Percentiles rank a stretch among this genome's conserved stretches.
These are phyloP conservation scores for Citrus mangshanensis DNA, from an alignment of 345 rosid genomes.

Conservation along the genomic window DNA sequence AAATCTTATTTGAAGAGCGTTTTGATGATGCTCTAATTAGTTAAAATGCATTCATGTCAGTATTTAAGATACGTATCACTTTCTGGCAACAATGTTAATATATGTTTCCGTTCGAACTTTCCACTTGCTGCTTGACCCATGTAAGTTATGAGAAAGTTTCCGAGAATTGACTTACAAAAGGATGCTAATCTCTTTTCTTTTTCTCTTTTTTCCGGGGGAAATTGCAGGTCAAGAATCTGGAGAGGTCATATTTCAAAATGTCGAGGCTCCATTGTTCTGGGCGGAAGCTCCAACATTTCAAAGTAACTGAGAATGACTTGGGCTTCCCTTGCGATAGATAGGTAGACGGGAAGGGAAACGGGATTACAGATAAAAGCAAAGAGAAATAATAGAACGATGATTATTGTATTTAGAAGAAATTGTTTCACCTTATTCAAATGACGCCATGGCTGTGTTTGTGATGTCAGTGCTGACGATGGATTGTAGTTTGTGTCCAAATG, in stretches of 20 bases:
- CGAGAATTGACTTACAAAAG: too few relatives aligned
- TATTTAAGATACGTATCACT: too few relatives aligned
- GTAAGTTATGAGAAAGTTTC: too few relatives aligned
- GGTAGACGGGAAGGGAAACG: conserved; percentile 18
- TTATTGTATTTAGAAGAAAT: not conserved
- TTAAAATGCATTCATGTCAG: too few relatives aligned
- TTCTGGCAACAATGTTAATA: too few relatives aligned
- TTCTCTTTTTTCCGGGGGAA: too few relatives aligned
- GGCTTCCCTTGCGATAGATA: conserved; percentile 70
- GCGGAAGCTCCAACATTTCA: conserved; percentile 74
- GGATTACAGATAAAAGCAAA: conserved; percentile 37
- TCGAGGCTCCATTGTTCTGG: conserved; percentile 83
- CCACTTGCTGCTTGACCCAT: too few relatives aligned
- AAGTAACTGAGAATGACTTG: conserved; percentile 68
- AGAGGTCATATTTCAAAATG: conserved; percentile 89
- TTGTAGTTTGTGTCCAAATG: not conserved
- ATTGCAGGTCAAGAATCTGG: conserved; percentile 84
- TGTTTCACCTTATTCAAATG: conserved; percentile 11
- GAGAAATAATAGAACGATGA: conserved; percentile 15
- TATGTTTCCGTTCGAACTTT: too few relatives aligned
- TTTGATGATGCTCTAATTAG: too few relatives aligned
- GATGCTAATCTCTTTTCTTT: too few relatives aligned
- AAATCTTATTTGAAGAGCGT: too few relatives aligned
- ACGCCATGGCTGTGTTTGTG: not conserved
- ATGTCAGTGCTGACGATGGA: conserved; percentile 5